Evolutionary conservation across 2,329 filamentous ascomycete genomes (phyloP).

Genomic region (Nigrospora osmanthi): DNA sequence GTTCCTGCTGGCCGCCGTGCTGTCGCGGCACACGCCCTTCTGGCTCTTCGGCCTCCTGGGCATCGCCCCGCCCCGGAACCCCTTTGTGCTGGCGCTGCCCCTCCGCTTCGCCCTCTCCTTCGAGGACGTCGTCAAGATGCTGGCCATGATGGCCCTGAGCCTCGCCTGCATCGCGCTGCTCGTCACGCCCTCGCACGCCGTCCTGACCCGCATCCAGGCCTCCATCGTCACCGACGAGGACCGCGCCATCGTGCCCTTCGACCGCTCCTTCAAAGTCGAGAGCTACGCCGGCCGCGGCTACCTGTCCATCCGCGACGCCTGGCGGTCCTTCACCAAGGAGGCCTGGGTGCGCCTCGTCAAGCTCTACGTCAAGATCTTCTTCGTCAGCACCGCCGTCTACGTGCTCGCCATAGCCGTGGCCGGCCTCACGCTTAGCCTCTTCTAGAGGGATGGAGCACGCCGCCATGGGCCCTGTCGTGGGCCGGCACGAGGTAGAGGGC

Average conservation of each 20-base stretch:
- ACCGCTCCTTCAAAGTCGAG: conserved; percentile 69
- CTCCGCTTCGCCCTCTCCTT: conserved; percentile 13
- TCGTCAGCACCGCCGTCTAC: conserved; percentile 36
- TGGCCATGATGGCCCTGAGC: conserved; percentile 35
- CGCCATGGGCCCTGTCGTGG: too few species aligned
- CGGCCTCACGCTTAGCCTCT: not conserved
- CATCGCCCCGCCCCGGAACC: conserved; percentile 17
- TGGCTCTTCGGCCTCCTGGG: conserved; percentile 23
- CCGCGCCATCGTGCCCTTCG: conserved; percentile 77
- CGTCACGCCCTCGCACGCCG: conserved; percentile 64
- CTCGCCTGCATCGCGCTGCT: conserved; percentile 49
- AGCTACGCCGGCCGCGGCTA: conserved; percentile 60
- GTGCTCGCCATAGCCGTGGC: conserved; percentile 18
- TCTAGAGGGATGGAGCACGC: not conserved
- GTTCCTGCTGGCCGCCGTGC: conserved; percentile 46
- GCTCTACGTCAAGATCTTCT: conserved; percentile 62
- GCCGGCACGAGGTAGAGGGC: too few species aligned
- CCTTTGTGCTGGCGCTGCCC: conserved; percentile 30
- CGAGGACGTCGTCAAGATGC: conserved; percentile 34
- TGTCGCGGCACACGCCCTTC: conserved; percentile 36
- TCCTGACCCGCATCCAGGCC: conserved; percentile 74
- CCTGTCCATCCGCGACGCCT: conserved; percentile 64
- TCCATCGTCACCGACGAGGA: conserved; percentile 74
- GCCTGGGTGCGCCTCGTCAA: conserved; percentile 64
- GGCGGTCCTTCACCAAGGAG: conserved; percentile 63